Percentiles rank a stretch among this genome's conserved stretches.
Evolutionary conservation across 805 yeast species (phyloP).

Genomic region (Saitoella complicata): DNA sequence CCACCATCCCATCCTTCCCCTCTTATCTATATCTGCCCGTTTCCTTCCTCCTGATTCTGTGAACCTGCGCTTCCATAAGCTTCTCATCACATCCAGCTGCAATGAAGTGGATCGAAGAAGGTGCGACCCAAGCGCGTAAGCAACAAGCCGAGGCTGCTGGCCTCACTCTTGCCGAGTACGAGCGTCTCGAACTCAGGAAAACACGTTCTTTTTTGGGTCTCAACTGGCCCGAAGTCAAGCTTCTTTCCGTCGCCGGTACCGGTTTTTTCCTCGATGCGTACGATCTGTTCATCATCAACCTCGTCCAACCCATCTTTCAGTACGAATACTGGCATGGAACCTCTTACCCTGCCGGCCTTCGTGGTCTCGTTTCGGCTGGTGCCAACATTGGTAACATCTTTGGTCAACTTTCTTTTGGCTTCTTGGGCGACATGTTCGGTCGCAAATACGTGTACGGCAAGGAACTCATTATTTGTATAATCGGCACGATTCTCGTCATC

Average conservation of each 20-base stretch:
- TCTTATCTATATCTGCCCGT: too few relatives aligned
- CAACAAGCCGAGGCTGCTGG: too few relatives aligned
- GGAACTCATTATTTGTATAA: slow-evolving; percentile 71
- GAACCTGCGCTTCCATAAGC: too few relatives aligned
- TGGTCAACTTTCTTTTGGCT: slow-evolving; percentile 79
- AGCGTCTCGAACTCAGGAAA: too few relatives aligned
- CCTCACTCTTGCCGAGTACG: too few relatives aligned
- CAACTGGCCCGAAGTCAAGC: too few relatives aligned
- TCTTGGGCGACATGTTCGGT: slow-evolving; percentile 64
- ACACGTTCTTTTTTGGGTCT: too few relatives aligned
- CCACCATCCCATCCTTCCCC: too few relatives aligned
- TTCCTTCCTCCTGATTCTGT: too few relatives aligned
- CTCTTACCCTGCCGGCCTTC: slow-evolving; percentile 6
- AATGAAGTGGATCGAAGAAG: too few relatives aligned
- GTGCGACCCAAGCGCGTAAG: too few relatives aligned
- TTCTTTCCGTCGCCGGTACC: slow-evolving; percentile 39
- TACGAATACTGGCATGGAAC: slow-evolving; percentile 22
- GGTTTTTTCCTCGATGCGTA: slow-evolving; percentile 89
- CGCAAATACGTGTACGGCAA: slow-evolving; percentile 77
- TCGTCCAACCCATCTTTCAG: slow-evolving; percentile 1
- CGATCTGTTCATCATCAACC: slow-evolving; percentile 46
- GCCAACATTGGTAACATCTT: slow-evolving; percentile 89
- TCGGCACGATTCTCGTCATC: slow-evolving; percentile 38
- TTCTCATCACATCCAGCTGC: too few relatives aligned
- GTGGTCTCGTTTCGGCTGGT: slow-evolving; percentile 70